A percentile compares a stretch with the other conserved stretches of the same genome.
Evolutionary conservation across 1,284 basidiomycete species (phyloP).

Genomic region (Neolentinus lepideus): DNA sequence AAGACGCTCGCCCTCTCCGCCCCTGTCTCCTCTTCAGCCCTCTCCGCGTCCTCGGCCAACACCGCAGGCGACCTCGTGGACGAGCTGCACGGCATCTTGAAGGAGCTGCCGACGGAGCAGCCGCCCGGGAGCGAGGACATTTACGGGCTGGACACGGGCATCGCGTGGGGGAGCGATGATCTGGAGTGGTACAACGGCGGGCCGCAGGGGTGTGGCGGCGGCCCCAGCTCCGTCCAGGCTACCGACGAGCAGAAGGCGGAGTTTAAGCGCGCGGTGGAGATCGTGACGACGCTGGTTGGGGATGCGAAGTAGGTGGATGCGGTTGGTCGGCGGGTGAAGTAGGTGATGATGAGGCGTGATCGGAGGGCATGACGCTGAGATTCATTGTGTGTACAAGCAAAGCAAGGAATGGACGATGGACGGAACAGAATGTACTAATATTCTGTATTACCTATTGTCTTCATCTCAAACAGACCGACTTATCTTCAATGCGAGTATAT

Average conservation of each 20-base stretch:
- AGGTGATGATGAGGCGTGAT: too few species aligned
- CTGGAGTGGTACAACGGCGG: constrained; percentile 57
- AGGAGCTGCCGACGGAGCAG: constrained; percentile 45
- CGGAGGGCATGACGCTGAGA: too few species aligned
- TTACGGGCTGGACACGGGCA: constrained; percentile 61
- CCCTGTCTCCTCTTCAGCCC: background rate
- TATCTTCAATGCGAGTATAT: too few species aligned
- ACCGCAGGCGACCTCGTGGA: constrained; percentile 29
- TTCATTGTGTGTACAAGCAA: too few species aligned
- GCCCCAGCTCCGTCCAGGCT: constrained; percentile 38
- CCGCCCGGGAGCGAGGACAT: constrained; percentile 62
- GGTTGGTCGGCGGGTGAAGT: too few species aligned
- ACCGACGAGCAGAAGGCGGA: constrained; percentile 53
- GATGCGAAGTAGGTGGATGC: too few species aligned
- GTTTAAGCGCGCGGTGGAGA: constrained; percentile 54
- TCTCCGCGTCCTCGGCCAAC: too few species aligned
- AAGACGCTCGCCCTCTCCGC: constrained; percentile 19
- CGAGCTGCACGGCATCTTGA: constrained; percentile 52
- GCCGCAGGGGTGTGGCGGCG: constrained; percentile 45
- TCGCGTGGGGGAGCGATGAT: constrained; percentile 52
- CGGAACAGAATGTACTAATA: too few species aligned
- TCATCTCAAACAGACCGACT: too few species aligned
- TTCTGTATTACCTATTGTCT: too few species aligned
- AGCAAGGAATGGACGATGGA: too few species aligned
- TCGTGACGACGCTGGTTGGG: too few species aligned